Percentiles rank a stretch among this genome's conserved stretches.
phyloP scores from a whole-genome alignment of 129 eudicot species.

The Apium graveolens region DNA sequence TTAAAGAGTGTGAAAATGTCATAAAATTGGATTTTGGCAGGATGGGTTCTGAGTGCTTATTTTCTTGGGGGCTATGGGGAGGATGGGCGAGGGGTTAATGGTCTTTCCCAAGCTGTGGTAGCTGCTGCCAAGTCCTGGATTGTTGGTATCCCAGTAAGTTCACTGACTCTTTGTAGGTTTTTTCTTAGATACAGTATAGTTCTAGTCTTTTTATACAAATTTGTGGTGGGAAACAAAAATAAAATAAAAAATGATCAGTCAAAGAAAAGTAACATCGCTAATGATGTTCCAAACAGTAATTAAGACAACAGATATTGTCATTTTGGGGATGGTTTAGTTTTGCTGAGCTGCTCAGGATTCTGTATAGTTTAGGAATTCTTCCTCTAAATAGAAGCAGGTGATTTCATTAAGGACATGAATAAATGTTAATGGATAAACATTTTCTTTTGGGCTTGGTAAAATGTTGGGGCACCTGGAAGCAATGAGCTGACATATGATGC shows the following conservation, averaged over 20 bases:
- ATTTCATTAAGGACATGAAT: neutral
- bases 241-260: neutral
- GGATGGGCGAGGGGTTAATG: slow-evolving; percentile 80
- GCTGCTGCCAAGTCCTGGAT: slow-evolving; percentile 90
- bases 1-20: neutral
- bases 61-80: slow-evolving; percentile 84
- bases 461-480: neutral
- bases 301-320: neutral
- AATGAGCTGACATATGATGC: neutral
- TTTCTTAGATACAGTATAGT: neutral
- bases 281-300: neutral
- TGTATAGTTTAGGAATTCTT: neutral
- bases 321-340: neutral
- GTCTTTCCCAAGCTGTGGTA: slow-evolving; percentile 50
- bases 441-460: neutral
- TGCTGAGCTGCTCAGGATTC: neutral
- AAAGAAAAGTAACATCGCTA: neutral
- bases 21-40: slow-evolving; percentile 30
- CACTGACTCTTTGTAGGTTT: neutral
- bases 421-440: neutral
- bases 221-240: neutral
- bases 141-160: slow-evolving; percentile 73
- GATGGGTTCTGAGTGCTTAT: slow-evolving; percentile 91
- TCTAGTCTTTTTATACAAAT: neutral
- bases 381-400: neutral